Percentiles rank a stretch among this genome's conserved stretches.
These are phyloP conservation scores for Arbutus unedo DNA, from an alignment of 148 eudicot genomes.

Conservation along the genomic window DNA sequence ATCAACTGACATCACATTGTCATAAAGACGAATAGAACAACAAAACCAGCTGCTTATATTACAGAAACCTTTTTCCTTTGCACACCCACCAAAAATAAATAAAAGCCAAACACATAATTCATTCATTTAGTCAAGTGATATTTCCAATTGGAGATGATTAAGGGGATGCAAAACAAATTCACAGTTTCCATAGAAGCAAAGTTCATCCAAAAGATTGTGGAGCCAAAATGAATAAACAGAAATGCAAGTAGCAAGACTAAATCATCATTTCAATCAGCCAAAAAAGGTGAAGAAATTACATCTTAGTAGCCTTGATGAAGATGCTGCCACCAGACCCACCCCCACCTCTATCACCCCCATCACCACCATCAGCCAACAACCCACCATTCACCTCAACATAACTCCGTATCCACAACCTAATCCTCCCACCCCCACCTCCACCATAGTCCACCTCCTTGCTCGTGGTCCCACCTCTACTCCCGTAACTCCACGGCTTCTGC, in stretches of 20 bases:
- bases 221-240: neutral
- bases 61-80: neutral
- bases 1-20: neutral
- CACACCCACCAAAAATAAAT: neutral
- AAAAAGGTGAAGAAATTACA: conserved; percentile 41
- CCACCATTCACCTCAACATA: conserved; percentile 66
- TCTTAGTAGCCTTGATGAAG: conserved; percentile 64
- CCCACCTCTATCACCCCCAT: conserved; percentile 77
- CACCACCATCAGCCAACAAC: conserved; percentile 88
- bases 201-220: neutral
- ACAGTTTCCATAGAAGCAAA: conserved; percentile 1
- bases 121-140: neutral
- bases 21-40: neutral
- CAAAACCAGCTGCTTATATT: neutral
- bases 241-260: neutral
- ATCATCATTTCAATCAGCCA: neutral
- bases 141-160: neutral
- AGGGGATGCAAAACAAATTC: conserved; percentile 6
- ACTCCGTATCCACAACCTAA: conserved; percentile 41
- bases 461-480: conserved; percentile 90
- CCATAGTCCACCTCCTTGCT: conserved; percentile 85
- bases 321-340: conserved; percentile 99
- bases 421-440: conserved; percentile 92
- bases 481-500: conserved; percentile 73
- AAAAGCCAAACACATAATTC: neutral